Conservation (phyloP, 352 stramenopile species). For the Thalassiosira exigua region DNA sequence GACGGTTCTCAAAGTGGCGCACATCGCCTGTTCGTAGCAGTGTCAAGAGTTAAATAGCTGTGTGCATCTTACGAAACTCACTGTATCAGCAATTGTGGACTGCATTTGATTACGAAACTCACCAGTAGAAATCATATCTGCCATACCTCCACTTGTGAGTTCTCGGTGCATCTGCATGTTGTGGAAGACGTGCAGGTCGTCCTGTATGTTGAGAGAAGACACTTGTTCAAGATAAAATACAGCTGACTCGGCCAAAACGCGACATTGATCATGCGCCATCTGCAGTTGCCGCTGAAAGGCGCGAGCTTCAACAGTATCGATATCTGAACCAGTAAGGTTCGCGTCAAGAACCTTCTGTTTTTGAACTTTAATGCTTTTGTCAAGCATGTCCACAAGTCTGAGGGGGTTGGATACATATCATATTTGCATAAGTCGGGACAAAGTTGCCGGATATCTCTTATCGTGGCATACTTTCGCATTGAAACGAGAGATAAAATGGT, state of each 20-base stretch:
- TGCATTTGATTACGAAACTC: too few relatives aligned
- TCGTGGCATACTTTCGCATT: too few relatives aligned
- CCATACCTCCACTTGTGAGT: constrained; percentile 9
- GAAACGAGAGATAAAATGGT: too few relatives aligned
- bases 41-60: too few relatives aligned
- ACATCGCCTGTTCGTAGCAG: constrained; percentile 13
- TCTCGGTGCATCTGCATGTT: constrained; percentile 24
- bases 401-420: too few relatives aligned
- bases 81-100: too few relatives aligned
- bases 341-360: constrained; percentile 11
- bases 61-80: too few relatives aligned
- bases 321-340: constrained; percentile 15
- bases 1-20: constrained; percentile 18
- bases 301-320: constrained; percentile 23
- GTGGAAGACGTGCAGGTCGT: constrained; percentile 31
- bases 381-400: too few relatives aligned
- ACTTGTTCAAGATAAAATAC: constrained; percentile 25
- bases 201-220: constrained; percentile 24
- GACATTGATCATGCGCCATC: constrained; percentile 21
- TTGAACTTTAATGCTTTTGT: constrained; percentile 28
- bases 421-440: too few relatives aligned
- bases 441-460: too few relatives aligned
- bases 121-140: constrained; percentile 30
- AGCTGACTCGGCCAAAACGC: constrained; percentile 18
- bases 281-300: constrained; percentile 13